These are phyloP conservation scores for Salvia rosmarinus DNA, from an alignment of 257 asterid genomes.

Conservation along the genomic window DNA sequence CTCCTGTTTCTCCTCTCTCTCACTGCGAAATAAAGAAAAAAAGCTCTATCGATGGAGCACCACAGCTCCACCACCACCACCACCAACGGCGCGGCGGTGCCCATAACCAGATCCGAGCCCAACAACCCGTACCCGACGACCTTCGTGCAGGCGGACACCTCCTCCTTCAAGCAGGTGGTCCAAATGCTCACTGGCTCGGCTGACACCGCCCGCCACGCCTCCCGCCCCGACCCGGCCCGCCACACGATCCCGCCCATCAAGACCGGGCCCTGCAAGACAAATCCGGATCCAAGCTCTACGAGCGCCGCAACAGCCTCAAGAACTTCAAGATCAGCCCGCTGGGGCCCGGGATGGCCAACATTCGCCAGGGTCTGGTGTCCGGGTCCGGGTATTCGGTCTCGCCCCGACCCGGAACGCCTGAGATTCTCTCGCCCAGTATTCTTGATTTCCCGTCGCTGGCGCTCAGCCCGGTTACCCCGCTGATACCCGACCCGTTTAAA, in stretches of 20 bases:
- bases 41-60: slow-evolving; percentile 53
- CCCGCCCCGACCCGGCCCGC: slow-evolving; percentile 48
- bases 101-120: slow-evolving; percentile 84
- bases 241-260: slow-evolving; percentile 68
- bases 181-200: slow-evolving; percentile 91
- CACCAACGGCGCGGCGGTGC: slow-evolving; percentile 34
- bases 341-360: slow-evolving; percentile 53
- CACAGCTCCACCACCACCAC: slow-evolving; percentile 43
- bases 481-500: slow-evolving; percentile 85
- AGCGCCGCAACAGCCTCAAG: slow-evolving; percentile 69
- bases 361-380: slow-evolving; percentile 38
- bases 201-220: slow-evolving; percentile 51
- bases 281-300: slow-evolving; percentile 71
- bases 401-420: slow-evolving; percentile 62
- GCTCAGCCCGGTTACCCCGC: slow-evolving; percentile 93
- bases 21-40: not conserved
- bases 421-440: slow-evolving; percentile 75
- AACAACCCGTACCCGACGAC: slow-evolving; percentile 90
- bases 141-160: slow-evolving; percentile 88
- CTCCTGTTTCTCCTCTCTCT: no score
- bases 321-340: slow-evolving; percentile 78
- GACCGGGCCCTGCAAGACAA: slow-evolving; percentile 63
- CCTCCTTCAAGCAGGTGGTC: slow-evolving; percentile 91
- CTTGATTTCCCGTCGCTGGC: slow-evolving; percentile 80
- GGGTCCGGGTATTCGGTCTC: slow-evolving; percentile 51